Base-by-base conservation (phyloP, 2,329 filamentous ascomycete genomes). In the Beauveria sp. region DNA sequence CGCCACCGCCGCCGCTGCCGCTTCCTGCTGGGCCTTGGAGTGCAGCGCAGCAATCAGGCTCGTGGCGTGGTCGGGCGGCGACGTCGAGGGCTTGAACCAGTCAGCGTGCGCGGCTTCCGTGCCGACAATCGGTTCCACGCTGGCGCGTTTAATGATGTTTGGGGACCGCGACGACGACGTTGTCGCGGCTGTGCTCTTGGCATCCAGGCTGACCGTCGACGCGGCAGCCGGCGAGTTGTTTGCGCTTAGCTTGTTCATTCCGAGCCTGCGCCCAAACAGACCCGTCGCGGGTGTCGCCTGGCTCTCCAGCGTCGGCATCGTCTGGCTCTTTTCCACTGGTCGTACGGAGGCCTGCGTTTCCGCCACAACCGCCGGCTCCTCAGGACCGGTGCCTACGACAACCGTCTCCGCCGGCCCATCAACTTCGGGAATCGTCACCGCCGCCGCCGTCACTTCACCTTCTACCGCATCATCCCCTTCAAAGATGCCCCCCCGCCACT, bases 401-500 rank as follows among this genome's bases (percentile, higher is more conserved):
- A 18, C 22, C 10, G 45, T 54, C 16, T 62, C 61, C 42, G 40
- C n/a, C 5, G 49, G 46, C 18, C 49, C 42, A 28, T 60, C 49
- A 12, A 38, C 42, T 1, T 60, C 49, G 16, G 58, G 31, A 8
- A 48, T 20, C 42, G 50, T 26, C 40, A 40, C 40, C 8, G 49
- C 12, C 34, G 20, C 50, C 6, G 49, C 20, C 18, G 22, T 20
- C 20, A 49, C 61, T 7, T 51, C 65, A 3, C 67, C 60, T 38
- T 69, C 72, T 2, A 81, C 76, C 1, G 74, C 76, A 64, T 81
- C 77, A 52, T 86, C 83, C 31, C 80, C 80, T 38, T 83, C 80
- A 69, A 86, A 99, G 22, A 98, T 89, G 0, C 95, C 95, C 12
- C 93, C 95, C 67, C 95, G 84, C 80, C 91, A 92, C 22, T 79